Base-by-base conservation (phyloP, 768 basidiomycete species). In the Tricholoma sp. region DNA sequence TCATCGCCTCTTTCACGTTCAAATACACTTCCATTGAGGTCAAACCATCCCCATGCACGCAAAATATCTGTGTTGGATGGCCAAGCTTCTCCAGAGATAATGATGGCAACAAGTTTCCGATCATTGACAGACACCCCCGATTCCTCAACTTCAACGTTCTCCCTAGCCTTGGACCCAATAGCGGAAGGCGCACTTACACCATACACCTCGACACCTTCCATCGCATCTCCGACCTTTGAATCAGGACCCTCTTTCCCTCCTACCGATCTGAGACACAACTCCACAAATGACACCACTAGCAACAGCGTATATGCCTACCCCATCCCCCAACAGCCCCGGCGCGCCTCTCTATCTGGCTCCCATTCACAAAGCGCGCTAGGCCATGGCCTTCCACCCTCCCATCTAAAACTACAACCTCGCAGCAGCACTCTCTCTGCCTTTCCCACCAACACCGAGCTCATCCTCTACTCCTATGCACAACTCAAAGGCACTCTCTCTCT, bases 391-490 rank as follows among this genome's bases (percentile, higher is more conserved):
- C 66, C 79, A 0, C 68, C 77, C 1, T 51, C 57, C 66, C 44
- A 72, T 62, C 49, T 57, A 47, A 60, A 57, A 54, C 37, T 58
- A 44, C 44, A 61, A 42, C 69, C 72, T 12, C 76, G 74, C 20
- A 73, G 75, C 1, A 75, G 80, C 4, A 77, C 74, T 56, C 67
- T 76, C 15, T 71, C 77, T 3, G 68, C 76, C 13, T 80, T 82
- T 64, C 70, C 79, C 20, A 68, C 78, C 3, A 81, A 81, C 56
- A 76, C 80, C 0, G 88, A 93, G 59, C 72, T 90, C 15, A 81
- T 94, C 17, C 79, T 94, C 1, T 94, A 94, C 68, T 85, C 92
- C 0, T 94, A 94, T 61, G 90, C 85, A 0, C 89, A 94, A 56
- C 78, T 94, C 32, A 73, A 81, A 6, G 93, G 93, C 4, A 81